Base-by-base conservation (phyloP, 345 rosid genomes). In the Schrenkiella parvula region DNA sequence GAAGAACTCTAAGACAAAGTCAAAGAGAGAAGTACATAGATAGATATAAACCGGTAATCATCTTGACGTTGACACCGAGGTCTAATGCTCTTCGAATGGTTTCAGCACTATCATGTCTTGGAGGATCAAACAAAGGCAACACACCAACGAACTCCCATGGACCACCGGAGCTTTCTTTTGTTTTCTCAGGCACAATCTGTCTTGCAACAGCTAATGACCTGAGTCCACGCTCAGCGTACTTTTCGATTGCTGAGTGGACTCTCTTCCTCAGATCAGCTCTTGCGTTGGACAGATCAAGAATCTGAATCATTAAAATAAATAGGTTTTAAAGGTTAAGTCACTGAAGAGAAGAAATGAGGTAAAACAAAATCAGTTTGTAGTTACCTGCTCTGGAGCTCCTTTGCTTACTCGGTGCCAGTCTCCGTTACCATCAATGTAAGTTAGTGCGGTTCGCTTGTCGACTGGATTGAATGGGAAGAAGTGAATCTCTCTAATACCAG, bases 101-200 rank as follows among this genome's bases (percentile, higher is more conserved):
- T 80, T 93, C 98, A 34, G 97, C 98, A 83, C 97, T 93, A 57
- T 93, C 98, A 70, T 93, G 98, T 82, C 98, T 93, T 52, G 98
- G 98, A 66, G 96, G 96, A 74, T 87, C 96, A 54, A 89, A 89
- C 47, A 89, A 86, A 61, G 88, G 81, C 81, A 89, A 62, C 56
- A 89, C 81, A 70, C 96, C 96, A 41, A 87, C 92, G 22, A 90
- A 88, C 58, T 90, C 85, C 95, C 96, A 90, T 26, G 89, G 90
- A 59, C 75, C 64, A 42, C 96, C 96, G 0, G 88, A 22, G 70
- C 92, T 80, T 77, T 90, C 92, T 74, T 90, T 90, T 6, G 81
- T 73, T 81, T 60, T 86, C 78, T 86, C 95, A 5, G 92, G 95
- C 26, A 90, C 92, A 66, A 61, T 75, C 95, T 91, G 97, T 85